Evolutionary conservation across 2,329 filamentous ascomycete species (phyloP).

Genomic region (Trichoderma citrinoviride): DNA sequence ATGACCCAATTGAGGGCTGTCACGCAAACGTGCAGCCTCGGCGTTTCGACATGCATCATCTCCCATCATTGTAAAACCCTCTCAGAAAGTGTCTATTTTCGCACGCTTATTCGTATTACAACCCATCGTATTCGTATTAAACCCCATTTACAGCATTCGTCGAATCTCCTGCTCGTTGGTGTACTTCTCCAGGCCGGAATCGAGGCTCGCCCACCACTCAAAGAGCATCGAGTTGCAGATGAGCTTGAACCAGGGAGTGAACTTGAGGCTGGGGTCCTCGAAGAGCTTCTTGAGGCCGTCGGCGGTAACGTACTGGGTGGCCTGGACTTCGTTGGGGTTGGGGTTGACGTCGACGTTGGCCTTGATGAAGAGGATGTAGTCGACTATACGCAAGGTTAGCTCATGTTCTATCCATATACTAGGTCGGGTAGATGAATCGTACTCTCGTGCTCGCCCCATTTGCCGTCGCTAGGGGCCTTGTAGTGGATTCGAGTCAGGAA

Average conservation of each 20-base stretch:
- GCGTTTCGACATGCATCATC: not conserved
- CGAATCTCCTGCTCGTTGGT: slow-evolving; percentile 82
- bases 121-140: not conserved
- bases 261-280: slow-evolving; percentile 72
- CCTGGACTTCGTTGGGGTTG: slow-evolving; percentile 87
- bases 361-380: slow-evolving; percentile 99
- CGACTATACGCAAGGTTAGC: slow-evolving; percentile 50
- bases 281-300: slow-evolving; percentile 85
- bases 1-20: not conserved
- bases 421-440: slow-evolving; percentile 36
- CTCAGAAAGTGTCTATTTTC: not conserved
- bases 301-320: slow-evolving; percentile 77
- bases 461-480: slow-evolving; percentile 92
- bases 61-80: not conserved
- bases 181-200: slow-evolving; percentile 79
- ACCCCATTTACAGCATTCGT: slow-evolving; percentile 59
- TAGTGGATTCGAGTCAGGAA: slow-evolving; percentile 98
- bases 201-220: slow-evolving; percentile 91
- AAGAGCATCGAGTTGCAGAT: slow-evolving; percentile 98
- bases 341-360: slow-evolving; percentile 78
- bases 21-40: not conserved
- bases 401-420: not conserved
- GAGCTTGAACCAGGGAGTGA: slow-evolving; percentile 99
- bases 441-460: slow-evolving; percentile 99
- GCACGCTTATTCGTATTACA: slow-evolving; percentile 3